Evolutionary conservation across 371 early-diverging fungal genomes (phyloP), one percentile per base, ranked within the genome.

Genomic region (Rhizopus microsporus): DNA sequence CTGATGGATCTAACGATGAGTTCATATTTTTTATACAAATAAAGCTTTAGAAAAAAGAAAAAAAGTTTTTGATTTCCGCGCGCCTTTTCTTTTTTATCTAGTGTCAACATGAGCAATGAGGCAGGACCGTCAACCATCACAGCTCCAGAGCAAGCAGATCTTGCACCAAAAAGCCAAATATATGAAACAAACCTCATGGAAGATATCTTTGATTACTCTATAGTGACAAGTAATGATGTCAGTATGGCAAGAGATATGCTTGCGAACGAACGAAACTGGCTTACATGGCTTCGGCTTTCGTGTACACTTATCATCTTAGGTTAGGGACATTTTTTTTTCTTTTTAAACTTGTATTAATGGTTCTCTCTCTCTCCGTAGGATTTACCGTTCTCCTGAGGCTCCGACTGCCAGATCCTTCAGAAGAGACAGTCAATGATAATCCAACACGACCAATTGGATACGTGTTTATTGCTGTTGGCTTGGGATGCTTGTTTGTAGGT

Each of bases 261-360:
- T 12, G 74, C 76, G 5, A 72, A 72, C 40, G 79, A 78, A 46
- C 62, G 79, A n/a, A 78, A 75, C 54, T 78, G 67, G 64, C 43
- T 78, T 8, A 74, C 70, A 17, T 69, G 71, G 65, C 64, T 75
- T 48, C 65, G 74, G 34, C 42, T 75, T 2, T 65, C 76, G 3
- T 68, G 72, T 49, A 78, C 76, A 13, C 51, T 78, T 4, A 53
- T 70, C 37, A 65, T 78, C 7, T 51, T 78, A 13, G 79, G 79
- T 75, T 7, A n/a, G 15, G 10, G 3, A 47, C 3, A 51, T 23
- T 23, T 23, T 9, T 40, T 43, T 30, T 54, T 29, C 43, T 7
- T 16, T 17, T 23, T n/a, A 10, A n/a, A 10, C 3, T 7, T 43
- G 29, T 52, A 6, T 44, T 12, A 15, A 42, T 34, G 33, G 16